phyloP scores from a whole-genome alignment of 129 eudicot genomes.

The Flaveria brownii region DNA sequence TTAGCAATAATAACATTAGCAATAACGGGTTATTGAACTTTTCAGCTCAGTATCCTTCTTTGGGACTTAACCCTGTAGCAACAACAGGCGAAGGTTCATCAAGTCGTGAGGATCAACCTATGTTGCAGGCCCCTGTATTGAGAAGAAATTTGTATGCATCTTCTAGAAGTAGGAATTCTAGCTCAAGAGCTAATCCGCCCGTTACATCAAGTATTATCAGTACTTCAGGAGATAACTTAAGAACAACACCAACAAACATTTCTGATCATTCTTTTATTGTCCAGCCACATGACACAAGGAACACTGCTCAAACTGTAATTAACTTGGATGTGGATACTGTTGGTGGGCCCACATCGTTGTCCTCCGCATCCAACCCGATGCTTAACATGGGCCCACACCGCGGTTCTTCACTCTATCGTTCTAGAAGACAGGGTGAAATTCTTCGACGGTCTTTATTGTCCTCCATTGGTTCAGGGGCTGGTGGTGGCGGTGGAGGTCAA shows the following conservation, averaged over 20 bases:
- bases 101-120: constrained; percentile 38
- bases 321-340: constrained; percentile 42
- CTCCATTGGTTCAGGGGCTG: constrained; percentile 36
- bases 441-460: constrained; percentile 58
- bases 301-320: constrained; percentile 38
- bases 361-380: not conserved
- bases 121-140: constrained; percentile 38
- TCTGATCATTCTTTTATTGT: constrained; percentile 63
- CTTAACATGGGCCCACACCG: constrained; percentile 12
- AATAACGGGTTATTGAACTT: constrained; percentile 30
- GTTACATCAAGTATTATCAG: constrained; percentile 26
- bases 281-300: constrained; percentile 45
- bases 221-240: constrained; percentile 41
- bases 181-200: constrained; percentile 43
- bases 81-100: constrained; percentile 25
- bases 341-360: constrained; percentile 39
- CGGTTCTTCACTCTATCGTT: constrained; percentile 51
- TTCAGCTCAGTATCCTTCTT: constrained; percentile 40
- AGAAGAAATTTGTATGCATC: constrained; percentile 44
- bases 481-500: constrained; percentile 34
- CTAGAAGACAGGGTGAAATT: constrained; percentile 67
- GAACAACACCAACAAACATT: constrained; percentile 50
- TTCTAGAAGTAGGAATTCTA: constrained; percentile 52
- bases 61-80: constrained; percentile 43
- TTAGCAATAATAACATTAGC: constrained; percentile 17